Percentiles rank a stretch among this genome's conserved stretches.
These are phyloP conservation scores for Teunomyces lycoperdinae DNA, from an alignment of 805 yeast species.

Conservation along the genomic window DNA sequence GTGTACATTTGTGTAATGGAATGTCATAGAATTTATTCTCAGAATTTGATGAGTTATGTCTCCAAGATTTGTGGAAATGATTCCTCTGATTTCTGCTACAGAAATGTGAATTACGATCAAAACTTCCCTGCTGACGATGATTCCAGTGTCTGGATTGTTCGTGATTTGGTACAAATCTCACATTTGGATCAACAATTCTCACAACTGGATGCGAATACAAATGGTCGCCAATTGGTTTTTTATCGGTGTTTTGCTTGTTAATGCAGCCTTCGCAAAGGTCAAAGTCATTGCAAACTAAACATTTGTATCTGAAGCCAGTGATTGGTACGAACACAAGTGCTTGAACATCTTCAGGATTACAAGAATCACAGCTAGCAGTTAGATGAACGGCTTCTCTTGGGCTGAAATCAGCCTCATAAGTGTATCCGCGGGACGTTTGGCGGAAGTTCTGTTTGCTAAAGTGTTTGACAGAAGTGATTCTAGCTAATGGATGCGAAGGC, in stretches of 20 bases:
- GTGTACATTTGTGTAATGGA: constrained; percentile 20
- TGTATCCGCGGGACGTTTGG: neutral
- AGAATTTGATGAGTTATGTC: neutral
- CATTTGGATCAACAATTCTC: constrained; percentile 15
- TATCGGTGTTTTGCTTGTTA: constrained; percentile 8
- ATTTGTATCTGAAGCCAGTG: neutral
- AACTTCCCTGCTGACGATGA: neutral
- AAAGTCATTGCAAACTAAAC: constrained; percentile 1
- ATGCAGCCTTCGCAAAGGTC: neutral
- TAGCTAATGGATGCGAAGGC: constrained; percentile 29
- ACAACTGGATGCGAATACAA: constrained; percentile 27
- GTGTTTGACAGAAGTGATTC: constrained; percentile 11
- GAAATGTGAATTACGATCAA: too few relatives aligned
- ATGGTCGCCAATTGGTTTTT: constrained; percentile 18
- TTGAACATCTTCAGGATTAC: constrained; percentile 21
- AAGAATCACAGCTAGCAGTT: constrained; percentile 33
- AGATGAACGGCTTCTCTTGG: constrained; percentile 17
- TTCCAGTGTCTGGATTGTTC: neutral
- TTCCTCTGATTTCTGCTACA: neutral
- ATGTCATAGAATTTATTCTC: constrained; percentile 22
- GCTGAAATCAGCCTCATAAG: neutral
- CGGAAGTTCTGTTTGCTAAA: neutral
- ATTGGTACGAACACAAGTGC: neutral
- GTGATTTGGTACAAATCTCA: neutral
- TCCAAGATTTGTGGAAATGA: neutral